These are phyloP conservation scores for Aegilops speltoides DNA, from an alignment of 176 grass and related monocot genomes.

Conservation along the genomic window DNA sequence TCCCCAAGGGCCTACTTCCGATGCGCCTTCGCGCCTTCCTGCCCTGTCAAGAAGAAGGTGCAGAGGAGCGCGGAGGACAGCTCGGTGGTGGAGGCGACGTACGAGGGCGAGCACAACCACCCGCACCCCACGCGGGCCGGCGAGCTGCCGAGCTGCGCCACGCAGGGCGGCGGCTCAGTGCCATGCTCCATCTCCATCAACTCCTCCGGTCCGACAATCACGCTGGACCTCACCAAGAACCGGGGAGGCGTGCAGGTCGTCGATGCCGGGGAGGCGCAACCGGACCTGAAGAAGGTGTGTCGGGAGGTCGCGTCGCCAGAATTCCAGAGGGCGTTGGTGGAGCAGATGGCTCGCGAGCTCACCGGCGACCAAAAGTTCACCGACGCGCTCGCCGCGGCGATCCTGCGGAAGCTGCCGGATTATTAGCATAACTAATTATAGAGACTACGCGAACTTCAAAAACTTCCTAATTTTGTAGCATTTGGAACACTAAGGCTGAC, in stretches of 20 bases:
- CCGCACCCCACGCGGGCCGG: constrained; percentile 6
- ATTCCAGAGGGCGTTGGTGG: constrained; percentile 53
- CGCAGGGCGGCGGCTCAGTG: constrained; percentile 6
- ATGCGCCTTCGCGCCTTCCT: constrained; percentile 82
- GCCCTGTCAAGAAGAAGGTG: constrained; percentile 94
- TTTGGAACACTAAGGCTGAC: no score
- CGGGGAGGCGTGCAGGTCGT: background rate
- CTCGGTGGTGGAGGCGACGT: constrained; percentile 71
- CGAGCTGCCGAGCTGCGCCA: background rate
- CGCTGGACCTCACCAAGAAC: constrained; percentile 58
- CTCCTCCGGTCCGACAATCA: constrained; percentile 63
- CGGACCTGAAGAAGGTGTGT: constrained; percentile 38
- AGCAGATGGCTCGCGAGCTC: constrained; percentile 67
- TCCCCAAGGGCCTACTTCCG: constrained; percentile 87
- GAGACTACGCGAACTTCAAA: background rate
- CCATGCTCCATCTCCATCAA: constrained; percentile 64
- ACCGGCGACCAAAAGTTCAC: constrained; percentile 64
- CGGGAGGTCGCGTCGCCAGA: constrained; percentile 51
- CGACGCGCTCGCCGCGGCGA: constrained; percentile 52
- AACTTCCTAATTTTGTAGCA: no score
- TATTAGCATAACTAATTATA: constrained; percentile 1
- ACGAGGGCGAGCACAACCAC: constrained; percentile 97
- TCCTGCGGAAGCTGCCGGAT: constrained; percentile 51
- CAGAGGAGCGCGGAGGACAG: constrained; percentile 87
- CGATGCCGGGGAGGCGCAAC: background rate